phyloP scores from a whole-genome alignment of 1,284 basidiomycete species.

The Marasmius tenuissimus region DNA sequence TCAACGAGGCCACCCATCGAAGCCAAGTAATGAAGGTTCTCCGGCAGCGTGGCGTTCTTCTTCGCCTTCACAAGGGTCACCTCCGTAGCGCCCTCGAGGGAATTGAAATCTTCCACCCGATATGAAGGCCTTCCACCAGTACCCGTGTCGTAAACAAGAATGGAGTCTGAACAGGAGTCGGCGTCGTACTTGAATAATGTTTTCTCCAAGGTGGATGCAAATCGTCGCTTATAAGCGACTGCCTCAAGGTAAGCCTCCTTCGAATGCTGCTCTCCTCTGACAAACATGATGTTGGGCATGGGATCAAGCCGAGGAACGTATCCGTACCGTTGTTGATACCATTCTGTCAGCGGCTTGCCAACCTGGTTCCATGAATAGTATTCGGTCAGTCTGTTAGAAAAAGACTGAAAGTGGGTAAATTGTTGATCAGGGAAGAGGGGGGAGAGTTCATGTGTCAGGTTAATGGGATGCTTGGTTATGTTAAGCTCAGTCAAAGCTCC shows the following conservation, averaged over 20 bases:
- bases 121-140: constrained; percentile 33
- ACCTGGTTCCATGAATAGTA: constrained; percentile 32
- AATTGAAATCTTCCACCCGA: constrained; percentile 30
- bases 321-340: constrained; percentile 20
- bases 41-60: constrained; percentile 17
- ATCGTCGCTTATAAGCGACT: constrained; percentile 22
- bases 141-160: constrained; percentile 35
- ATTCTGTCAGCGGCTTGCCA: constrained; percentile 27
- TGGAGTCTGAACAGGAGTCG: constrained; percentile 32
- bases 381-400: constrained; percentile 32
- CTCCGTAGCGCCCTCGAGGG: constrained; percentile 25
- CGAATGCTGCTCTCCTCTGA: constrained; percentile 21
- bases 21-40: constrained; percentile 31
- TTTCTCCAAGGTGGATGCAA: constrained; percentile 21
- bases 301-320: constrained; percentile 29
- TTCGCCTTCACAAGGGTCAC: constrained; percentile 22
- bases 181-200: constrained; percentile 26
- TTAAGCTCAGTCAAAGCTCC: constrained; percentile 23
- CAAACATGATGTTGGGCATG: constrained; percentile 27
- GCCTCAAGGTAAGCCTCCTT: constrained; percentile 25
- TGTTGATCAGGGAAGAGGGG: constrained; percentile 26
- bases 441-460: constrained; percentile 27
- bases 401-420: constrained; percentile 26
- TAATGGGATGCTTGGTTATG: constrained; percentile 22
- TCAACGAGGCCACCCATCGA: constrained; percentile 36